Base-by-base conservation (phyloP, 208 protist species). In the Phytomonas sp. region DNA sequence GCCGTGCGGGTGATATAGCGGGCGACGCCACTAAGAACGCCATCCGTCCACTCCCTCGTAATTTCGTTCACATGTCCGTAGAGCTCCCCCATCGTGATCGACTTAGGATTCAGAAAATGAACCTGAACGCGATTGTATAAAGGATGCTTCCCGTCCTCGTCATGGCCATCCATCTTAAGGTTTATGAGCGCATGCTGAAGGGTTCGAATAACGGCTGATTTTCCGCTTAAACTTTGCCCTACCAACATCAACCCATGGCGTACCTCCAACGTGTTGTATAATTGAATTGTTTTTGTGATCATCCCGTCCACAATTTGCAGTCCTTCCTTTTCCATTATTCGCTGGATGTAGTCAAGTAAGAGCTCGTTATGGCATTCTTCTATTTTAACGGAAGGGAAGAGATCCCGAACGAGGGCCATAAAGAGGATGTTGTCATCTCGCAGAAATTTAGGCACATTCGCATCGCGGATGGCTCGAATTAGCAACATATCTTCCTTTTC, bases 1-100 rank as follows among this genome's bases (percentile, higher is more conserved):
- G 86, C 88, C 26, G 88, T 79, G 37, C 83, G 80, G 61, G 91
- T 93, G 63, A 96, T 86, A 36, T 79, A 81, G 63, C 97, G 88
- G 59, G 97, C 93, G 70, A 97, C 92, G 72, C 94, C 87, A 68
- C 93, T 95, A n/a, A 98, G 86, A 75, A 99, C 93, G 68, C 97
- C 97, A 71, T 99, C 96, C 19, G 91, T 93, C 96, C 97, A 99
- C 84, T 99, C 98, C 33, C 97, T 89, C 33, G 97, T 98, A n/a
- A 98, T 91, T 14, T 91, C 89, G 80, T 98, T 97, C 34, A 98
- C 97, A 66, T 91, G 80, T 26, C 98, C 98, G 75, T 99, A 99
- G 36, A 99, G 85, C 77, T 99, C 94, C 36, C 92, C 97, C 86
- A 97, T 95, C n/a, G 96, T 96, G 59, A 98, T 94, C 4, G 96